Percentiles rank a stretch among this genome's conserved stretches.
phyloP scores from a whole-genome alignment of 225 moss, liverwort and hornwort genomes.

The Pseudoscleropodium purum region DNA sequence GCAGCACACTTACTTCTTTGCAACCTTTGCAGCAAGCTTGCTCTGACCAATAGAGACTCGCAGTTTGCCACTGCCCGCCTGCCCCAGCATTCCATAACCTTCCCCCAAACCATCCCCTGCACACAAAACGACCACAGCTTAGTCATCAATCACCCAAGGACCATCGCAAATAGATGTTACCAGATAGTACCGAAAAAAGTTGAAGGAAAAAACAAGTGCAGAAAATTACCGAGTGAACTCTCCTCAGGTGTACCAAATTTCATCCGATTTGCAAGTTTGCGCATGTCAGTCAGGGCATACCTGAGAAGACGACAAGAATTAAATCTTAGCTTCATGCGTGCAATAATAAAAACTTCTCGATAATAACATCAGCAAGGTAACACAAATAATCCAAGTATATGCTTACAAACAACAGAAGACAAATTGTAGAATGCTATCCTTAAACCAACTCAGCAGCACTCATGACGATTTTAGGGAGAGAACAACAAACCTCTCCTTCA shows the following conservation, averaged over 20 bases:
- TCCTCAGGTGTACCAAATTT: constrained; percentile 94
- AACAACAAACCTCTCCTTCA: constrained; percentile 84
- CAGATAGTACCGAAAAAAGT: not conserved
- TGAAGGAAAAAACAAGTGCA: not conserved
- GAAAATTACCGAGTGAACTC: constrained; percentile 72
- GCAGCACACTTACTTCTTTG: constrained; percentile 74
- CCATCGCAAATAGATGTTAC: not conserved
- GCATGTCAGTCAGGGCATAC: constrained; percentile 97
- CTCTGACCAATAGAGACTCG: constrained; percentile 93
- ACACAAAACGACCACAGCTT: not conserved
- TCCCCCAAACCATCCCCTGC: constrained; percentile 97
- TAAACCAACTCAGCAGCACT: not conserved
- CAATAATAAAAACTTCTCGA: not conserved
- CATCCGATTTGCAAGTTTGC: constrained; percentile 99
- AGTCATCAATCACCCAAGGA: not conserved
- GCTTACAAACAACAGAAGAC: not conserved
- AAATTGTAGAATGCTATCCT: not conserved
- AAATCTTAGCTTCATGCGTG: not conserved
- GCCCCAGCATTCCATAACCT: constrained; percentile 98
- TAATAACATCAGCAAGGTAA: not conserved
- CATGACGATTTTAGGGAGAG: not conserved
- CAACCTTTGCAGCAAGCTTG: constrained; percentile 98
- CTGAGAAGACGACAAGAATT: constrained; percentile 16
- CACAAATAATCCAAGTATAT: not conserved
- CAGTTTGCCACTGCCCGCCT: constrained; percentile 95